Evolutionary conservation across 164 flowering plant species (phyloP).

Genomic region (Nelumbo lutea): DNA sequence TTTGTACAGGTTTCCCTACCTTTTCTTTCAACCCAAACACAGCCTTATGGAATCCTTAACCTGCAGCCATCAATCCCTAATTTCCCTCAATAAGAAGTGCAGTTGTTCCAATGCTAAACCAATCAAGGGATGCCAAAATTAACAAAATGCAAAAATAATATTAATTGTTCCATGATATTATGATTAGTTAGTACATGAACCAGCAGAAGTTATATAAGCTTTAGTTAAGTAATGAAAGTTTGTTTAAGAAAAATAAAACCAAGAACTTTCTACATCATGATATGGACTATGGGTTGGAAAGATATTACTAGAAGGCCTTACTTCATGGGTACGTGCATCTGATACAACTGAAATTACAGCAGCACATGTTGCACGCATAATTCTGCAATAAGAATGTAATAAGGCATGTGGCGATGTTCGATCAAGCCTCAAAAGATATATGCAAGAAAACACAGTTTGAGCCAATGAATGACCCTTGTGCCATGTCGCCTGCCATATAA

Average conservation of each 20-base stretch:
- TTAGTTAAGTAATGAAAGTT: too few species aligned
- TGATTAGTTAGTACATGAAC: too few species aligned
- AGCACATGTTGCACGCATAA: slow-evolving; percentile 84
- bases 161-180: too few species aligned
- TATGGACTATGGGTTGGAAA: slow-evolving; percentile 9
- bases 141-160: too few species aligned
- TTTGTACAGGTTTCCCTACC: too few species aligned
- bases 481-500: slow-evolving; percentile 88
- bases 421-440: slow-evolving; percentile 79
- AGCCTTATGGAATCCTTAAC: too few species aligned
- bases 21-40: too few species aligned
- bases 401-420: slow-evolving; percentile 80
- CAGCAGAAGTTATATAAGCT: too few species aligned
- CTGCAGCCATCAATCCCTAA: too few species aligned
- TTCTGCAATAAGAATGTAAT: slow-evolving; percentile 78
- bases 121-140: too few species aligned
- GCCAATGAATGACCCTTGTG: slow-evolving; percentile 96
- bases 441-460: slow-evolving; percentile 91
- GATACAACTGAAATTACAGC: slow-evolving; percentile 75
- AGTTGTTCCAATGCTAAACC: too few species aligned
- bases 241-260: not conserved
- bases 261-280: not conserved
- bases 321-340: slow-evolving; percentile 97
- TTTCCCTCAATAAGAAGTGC: too few species aligned
- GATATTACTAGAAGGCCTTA: slow-evolving; percentile 35